Percentiles rank a stretch among this genome's conserved stretches.
phyloP scores from a whole-genome alignment of 441 rosid species.

The Euphorbia neoarborescens region DNA sequence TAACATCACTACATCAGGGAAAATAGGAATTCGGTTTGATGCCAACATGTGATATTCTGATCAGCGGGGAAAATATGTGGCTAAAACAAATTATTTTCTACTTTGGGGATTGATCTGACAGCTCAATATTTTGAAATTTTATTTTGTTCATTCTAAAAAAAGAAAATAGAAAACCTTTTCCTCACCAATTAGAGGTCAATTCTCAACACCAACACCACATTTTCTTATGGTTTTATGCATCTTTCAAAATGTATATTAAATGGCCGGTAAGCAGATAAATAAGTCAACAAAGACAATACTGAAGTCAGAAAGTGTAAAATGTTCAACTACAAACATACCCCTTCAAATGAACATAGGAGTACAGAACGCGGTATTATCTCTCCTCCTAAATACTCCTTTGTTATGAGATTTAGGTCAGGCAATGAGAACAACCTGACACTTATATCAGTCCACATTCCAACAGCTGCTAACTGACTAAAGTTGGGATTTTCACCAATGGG shows the following conservation, averaged over 20 bases:
- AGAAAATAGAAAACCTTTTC: not conserved
- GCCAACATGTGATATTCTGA: not conserved
- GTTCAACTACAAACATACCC: constrained; percentile 45
- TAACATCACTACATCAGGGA: not conserved
- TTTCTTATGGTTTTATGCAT: not conserved
- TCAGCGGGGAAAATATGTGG: not conserved
- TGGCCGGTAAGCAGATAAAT: not conserved
- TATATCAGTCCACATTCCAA: constrained; percentile 99
- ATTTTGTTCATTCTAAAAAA: not conserved
- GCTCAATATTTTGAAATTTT: not conserved
- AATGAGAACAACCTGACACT: constrained; percentile 85
- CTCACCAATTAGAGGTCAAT: not conserved
- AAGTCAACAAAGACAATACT: not conserved
- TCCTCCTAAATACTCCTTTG: constrained; percentile 90
- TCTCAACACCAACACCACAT: not conserved
- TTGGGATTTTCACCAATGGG: constrained; percentile 76
- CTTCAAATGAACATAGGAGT: constrained; percentile 91
- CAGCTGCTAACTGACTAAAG: constrained; percentile 81
- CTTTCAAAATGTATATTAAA: not conserved
- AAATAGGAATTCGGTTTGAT: too few relatives aligned
- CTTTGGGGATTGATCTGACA: not conserved
- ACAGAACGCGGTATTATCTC: constrained; percentile 96
- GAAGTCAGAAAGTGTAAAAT: constrained; percentile 3
- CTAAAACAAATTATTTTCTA: not conserved
- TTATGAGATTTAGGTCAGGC: constrained; percentile 73